Conservation (phyloP, 306 rosid species). For the Calophaca sinica region DNA sequence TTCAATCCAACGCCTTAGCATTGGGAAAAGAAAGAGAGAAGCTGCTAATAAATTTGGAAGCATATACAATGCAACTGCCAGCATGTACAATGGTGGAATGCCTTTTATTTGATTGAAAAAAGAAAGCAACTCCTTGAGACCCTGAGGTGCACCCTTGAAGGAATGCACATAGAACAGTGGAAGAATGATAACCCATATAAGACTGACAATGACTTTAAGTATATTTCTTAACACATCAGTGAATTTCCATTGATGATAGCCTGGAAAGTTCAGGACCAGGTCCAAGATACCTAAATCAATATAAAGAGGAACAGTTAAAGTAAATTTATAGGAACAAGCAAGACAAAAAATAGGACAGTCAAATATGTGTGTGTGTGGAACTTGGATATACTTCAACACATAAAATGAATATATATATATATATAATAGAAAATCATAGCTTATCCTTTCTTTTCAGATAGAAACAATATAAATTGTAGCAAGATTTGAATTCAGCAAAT, state of each 20-base stretch:
- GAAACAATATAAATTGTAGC: conserved; percentile 23
- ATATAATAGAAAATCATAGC: conserved; percentile 8
- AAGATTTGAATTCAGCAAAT: conserved; percentile 27
- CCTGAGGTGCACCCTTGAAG: conserved; percentile 56
- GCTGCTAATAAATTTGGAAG: conserved; percentile 87
- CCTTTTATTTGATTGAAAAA: conserved; percentile 65
- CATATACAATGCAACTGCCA: conserved; percentile 81
- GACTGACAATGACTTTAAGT: conserved; percentile 78
- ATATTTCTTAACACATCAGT: conserved; percentile 76
- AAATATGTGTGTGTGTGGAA: neutral
- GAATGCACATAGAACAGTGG: conserved; percentile 75
- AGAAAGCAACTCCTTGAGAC: conserved; percentile 59
- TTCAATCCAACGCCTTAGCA: conserved; percentile 99
- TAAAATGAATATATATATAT: neutral
- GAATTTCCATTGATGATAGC: conserved; percentile 87
- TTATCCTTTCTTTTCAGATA: conserved; percentile 20
- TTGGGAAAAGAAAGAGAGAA: conserved; percentile 84
- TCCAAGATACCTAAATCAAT: conserved; percentile 81
- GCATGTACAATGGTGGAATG: conserved; percentile 76
- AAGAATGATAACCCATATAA: conserved; percentile 84
- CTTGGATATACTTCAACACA: conserved; percentile 30
- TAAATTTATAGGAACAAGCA: conserved; percentile 36
- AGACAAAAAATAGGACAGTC: conserved; percentile 16
- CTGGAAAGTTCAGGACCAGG: conserved; percentile 86
- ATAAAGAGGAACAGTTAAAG: conserved; percentile 39